These are phyloP conservation scores for Lentinula raphanica DNA, from an alignment of 768 basidiomycete genomes.

Conservation along the genomic window DNA sequence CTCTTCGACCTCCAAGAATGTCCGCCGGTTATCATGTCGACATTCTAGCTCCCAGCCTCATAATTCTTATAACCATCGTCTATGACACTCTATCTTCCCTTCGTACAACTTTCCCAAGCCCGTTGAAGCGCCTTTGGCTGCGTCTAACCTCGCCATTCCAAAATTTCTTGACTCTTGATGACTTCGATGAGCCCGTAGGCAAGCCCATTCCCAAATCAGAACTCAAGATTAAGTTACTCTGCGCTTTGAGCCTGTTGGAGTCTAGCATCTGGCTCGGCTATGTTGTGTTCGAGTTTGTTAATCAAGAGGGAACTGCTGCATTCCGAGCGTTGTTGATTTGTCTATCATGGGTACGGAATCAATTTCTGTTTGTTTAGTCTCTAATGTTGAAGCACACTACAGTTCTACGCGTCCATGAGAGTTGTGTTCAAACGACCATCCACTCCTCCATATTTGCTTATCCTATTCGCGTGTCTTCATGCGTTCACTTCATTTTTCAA, in stretches of 20 bases:
- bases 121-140: conserved; percentile 16
- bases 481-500: conserved; percentile 31
- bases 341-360: conserved; percentile 51
- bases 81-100: conserved; percentile 20
- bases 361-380: conserved; percentile 5
- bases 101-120: conserved; percentile 22
- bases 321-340: conserved; percentile 27
- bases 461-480: conserved; percentile 37
- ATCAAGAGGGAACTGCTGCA: conserved; percentile 16
- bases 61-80: conserved; percentile 26
- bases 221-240: conserved; percentile 29
- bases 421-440: conserved; percentile 34
- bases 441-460: conserved; percentile 50
- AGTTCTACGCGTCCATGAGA: conserved; percentile 42
- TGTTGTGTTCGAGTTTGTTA: conserved; percentile 29
- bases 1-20: neutral
- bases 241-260: conserved; percentile 32
- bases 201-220: conserved; percentile 18
- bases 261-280: conserved; percentile 38
- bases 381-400: conserved; percentile 4
- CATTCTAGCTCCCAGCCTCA: conserved; percentile 3
- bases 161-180: conserved; percentile 47
- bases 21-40: neutral
- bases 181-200: conserved; percentile 39
- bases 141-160: conserved; percentile 36